Evolutionary conservation across 2,329 filamentous ascomycete species (phyloP), one percentile per base, ranked within the genome.

Genomic region (Escovopsis weberi): DNA sequence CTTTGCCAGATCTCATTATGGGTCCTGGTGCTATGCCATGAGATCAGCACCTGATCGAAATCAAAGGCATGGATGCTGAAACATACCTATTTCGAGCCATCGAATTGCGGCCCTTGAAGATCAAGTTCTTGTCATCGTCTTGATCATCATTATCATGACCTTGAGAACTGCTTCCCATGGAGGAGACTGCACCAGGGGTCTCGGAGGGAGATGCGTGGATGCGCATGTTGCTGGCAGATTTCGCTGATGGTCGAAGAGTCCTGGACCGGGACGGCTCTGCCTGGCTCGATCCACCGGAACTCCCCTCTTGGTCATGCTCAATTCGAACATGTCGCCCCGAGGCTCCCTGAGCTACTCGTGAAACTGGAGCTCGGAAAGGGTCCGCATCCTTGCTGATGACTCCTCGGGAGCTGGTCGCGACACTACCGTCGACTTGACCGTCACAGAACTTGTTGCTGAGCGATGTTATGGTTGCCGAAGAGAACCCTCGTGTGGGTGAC

Each of bases 1-100:
- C 57, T 63, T 47, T 69, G 66, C 69, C 66, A 68, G 30, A 74
- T 61, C 26, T 68, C 64, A 40, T 63, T 62, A 40, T 59, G 52
- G 26, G 60, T 59, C 49, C 62, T 70, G 39, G 56, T 61, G 43
- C 62, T 68, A 42, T 9, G 30, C 37, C 26, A 35, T 43, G 55
- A 43, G 53, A 48, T 39, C 4, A 39, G 15, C 15, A 8, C 28
- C 8, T 33, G 32, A 19, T 32, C 7, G 15, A n/a, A 15, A 26
- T 19, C 10, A n/a, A 12, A 12, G 28, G 8, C 8, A 19, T 26
- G 3, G 12, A 9, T 10, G 3, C 23, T 40, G 34, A 36, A 12
- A 49, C 59, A 40, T 55, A 68, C 65, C 55, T 50, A 28, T 45
- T 46, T 4, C 51, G 51, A 23, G 50, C 43, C 44, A 55, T 48